Percentiles rank a stretch among this genome's conserved stretches.
Conservation (phyloP, 768 basidiomycete genomes). For the Suillus subluteus region DNA sequence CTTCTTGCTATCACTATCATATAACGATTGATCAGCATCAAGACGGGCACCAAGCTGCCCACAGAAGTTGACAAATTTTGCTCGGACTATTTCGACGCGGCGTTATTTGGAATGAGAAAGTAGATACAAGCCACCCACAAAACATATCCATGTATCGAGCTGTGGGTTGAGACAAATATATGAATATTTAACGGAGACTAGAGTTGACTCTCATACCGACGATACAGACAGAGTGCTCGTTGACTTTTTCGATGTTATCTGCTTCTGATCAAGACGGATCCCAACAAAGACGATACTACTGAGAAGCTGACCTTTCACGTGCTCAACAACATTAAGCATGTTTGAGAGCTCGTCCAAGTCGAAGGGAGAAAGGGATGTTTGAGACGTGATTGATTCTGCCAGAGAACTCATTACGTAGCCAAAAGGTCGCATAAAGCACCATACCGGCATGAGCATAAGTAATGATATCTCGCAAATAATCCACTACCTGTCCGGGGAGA, state of each 20-base stretch:
- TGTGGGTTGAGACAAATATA: not conserved
- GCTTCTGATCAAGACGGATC: not conserved
- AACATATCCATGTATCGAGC: slow-evolving; percentile 15
- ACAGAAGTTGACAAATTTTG: slow-evolving; percentile 39
- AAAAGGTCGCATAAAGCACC: not conserved
- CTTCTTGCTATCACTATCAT: slow-evolving; percentile 6
- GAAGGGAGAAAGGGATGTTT: slow-evolving; percentile 43
- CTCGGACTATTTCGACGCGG: slow-evolving; percentile 22
- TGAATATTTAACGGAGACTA: not conserved
- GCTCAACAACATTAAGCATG: slow-evolving; percentile 35
- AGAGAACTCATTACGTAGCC: not conserved
- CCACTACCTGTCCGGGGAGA: not conserved
- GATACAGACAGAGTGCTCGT: slow-evolving; percentile 15
- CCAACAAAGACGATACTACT: not conserved
- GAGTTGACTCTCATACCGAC: slow-evolving; percentile 7
- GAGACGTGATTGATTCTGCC: slow-evolving; percentile 44
- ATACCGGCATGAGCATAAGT: slow-evolving; percentile 15
- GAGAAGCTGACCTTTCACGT: slow-evolving; percentile 35
- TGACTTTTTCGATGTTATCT: slow-evolving; percentile 9
- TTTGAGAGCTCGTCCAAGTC: slow-evolving; percentile 38
- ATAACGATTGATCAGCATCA: slow-evolving; percentile 28
- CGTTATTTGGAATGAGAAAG: not conserved
- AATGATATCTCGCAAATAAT: slow-evolving; percentile 14
- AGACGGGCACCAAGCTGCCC: slow-evolving; percentile 43
- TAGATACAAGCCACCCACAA: slow-evolving; percentile 3